Conservation (phyloP, 1,139 yeast species). For the Arxiozyma heterogenica region DNA sequence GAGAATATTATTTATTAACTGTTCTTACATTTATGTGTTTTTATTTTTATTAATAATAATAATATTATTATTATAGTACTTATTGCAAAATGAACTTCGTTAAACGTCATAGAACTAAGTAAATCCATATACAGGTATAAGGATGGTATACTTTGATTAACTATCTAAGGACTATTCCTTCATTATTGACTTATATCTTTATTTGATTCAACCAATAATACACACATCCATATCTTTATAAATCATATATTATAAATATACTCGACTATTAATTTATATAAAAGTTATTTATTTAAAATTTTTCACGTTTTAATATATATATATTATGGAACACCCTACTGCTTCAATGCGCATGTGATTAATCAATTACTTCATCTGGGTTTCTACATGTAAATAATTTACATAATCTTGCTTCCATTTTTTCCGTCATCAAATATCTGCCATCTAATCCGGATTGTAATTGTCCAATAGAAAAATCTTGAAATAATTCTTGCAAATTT, state of each 20-base stretch:
- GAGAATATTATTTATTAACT: not conserved
- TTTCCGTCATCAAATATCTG: slow-evolving; percentile 34
- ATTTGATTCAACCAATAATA: not conserved
- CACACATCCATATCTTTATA: not conserved
- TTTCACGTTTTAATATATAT: not conserved
- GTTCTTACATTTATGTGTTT: not conserved
- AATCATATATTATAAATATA: not conserved
- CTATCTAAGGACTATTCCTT: not conserved
- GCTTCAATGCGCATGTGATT: not conserved
- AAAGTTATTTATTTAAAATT: no score
- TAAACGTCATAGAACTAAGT: slow-evolving; percentile 16
- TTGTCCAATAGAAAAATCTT: slow-evolving; percentile 26
- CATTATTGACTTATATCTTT: not conserved
- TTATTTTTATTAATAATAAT: not conserved
- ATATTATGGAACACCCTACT: not conserved
- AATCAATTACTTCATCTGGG: slow-evolving; percentile 36
- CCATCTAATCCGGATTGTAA: slow-evolving; percentile 31
- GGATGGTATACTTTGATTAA: no score
- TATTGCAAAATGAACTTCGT: slow-evolving; percentile 34
- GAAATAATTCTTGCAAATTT: slow-evolving; percentile 34
- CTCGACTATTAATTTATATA: no score
- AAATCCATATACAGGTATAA: slow-evolving; percentile 9
- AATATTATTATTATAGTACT: slow-evolving; percentile 25
- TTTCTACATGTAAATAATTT: slow-evolving; percentile 43
- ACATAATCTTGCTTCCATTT: slow-evolving; percentile 39